Evolutionary conservation across 2,329 filamentous ascomycete species (phyloP).

Genomic region (Penicillium sp.): DNA sequence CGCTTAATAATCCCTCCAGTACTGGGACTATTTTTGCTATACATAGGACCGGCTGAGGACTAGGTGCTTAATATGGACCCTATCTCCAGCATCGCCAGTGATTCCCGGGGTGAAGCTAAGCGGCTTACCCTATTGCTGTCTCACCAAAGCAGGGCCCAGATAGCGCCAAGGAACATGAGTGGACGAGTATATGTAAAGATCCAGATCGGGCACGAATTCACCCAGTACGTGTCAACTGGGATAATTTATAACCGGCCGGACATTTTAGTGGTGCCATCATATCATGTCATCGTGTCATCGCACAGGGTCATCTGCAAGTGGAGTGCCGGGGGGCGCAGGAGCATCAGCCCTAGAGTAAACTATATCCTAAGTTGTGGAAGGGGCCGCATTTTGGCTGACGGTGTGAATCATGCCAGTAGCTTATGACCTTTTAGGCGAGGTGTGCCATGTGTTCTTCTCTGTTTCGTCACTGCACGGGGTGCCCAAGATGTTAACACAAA

Average conservation of each 20-base stretch:
- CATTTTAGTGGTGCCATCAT: neutral
- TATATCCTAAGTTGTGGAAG: neutral
- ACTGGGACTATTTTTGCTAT: too few relatives aligned
- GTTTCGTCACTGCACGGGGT: neutral
- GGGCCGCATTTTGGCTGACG: neutral
- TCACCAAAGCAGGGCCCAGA: neutral
- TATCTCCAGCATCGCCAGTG: too few relatives aligned
- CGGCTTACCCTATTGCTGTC: too few relatives aligned
- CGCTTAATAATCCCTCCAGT: too few relatives aligned
- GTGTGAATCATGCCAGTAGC: neutral
- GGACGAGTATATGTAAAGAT: neutral
- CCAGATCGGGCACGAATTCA: neutral
- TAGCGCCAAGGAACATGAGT: neutral
- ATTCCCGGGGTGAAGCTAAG: too few relatives aligned
- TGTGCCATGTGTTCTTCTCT: neutral
- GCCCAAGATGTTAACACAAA: neutral
- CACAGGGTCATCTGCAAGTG: neutral
- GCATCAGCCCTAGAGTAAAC: neutral
- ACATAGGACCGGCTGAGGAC: too few relatives aligned
- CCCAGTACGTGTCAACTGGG: neutral
- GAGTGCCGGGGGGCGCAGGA: neutral
- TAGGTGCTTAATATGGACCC: too few relatives aligned
- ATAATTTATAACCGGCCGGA: constrained; percentile 1
- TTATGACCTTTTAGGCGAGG: neutral
- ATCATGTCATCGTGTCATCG: constrained; percentile 1